Evolutionary conservation across 2,329 filamentous ascomycete species (phyloP).

Genomic region (Sclerotinia glacialis): DNA sequence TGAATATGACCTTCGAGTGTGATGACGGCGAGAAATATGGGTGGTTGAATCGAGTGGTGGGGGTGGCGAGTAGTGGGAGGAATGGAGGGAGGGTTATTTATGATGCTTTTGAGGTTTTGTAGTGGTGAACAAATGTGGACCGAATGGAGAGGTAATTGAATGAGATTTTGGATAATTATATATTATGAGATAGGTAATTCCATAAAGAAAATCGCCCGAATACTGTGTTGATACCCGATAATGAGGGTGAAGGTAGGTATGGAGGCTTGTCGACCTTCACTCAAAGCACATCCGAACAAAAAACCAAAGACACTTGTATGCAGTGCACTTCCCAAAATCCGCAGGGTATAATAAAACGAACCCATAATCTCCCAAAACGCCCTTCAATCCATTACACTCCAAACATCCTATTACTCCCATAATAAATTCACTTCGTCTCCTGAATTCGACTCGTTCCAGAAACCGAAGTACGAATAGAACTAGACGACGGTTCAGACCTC

Average conservation of each 20-base stretch:
- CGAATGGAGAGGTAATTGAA: neutral
- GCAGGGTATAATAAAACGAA: neutral
- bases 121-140: neutral
- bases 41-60: constrained; percentile 33
- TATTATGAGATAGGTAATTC: neutral
- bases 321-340: neutral
- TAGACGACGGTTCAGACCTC: constrained; percentile 31
- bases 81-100: constrained; percentile 24
- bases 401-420: neutral
- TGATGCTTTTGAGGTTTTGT: constrained; percentile 27
- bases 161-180: neutral
- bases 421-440: neutral
- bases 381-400: neutral
- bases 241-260: neutral
- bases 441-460: constrained; percentile 27
- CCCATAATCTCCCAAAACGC: neutral
- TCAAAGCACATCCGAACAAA: neutral
- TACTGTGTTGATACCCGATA: neutral
- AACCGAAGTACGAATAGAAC: constrained; percentile 31
- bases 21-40: constrained; percentile 33
- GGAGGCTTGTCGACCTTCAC: neutral
- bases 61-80: constrained; percentile 24
- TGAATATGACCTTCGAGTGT: constrained; percentile 36
- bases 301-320: neutral
- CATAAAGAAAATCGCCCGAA: neutral